Percentiles rank a stretch among this genome's conserved stretches.
Evolutionary conservation across 495 filamentous ascomycete genomes (phyloP).

Genomic region (Aspergillus asperescens): DNA sequence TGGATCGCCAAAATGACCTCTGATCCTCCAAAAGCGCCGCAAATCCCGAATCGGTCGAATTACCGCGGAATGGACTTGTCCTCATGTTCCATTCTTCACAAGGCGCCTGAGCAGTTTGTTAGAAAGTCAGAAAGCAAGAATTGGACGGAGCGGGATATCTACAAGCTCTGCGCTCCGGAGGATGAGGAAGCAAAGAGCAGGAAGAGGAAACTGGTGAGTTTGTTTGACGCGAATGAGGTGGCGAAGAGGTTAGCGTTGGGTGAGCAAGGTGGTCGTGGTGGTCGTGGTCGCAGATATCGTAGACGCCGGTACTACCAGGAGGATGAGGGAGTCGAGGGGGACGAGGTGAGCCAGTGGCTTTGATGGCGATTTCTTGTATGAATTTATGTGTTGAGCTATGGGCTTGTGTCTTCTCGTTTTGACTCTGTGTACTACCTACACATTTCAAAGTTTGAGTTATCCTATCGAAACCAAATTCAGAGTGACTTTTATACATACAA

Average conservation of each 20-base stretch:
- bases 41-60: neutral
- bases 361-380: neutral
- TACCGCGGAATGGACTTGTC: too few relatives aligned
- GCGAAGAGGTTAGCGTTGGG: conserved; percentile 54
- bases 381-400: neutral
- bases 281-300: neutral
- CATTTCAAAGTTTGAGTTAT: too few relatives aligned
- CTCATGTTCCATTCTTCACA: conserved; percentile 8
- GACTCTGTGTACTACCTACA: too few relatives aligned
- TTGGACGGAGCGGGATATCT: conserved; percentile 13
- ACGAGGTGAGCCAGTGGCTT: conserved; percentile 10
- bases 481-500: too few relatives aligned
- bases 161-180: conserved; percentile 21
- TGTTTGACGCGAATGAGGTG: conserved; percentile 69
- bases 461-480: too few relatives aligned
- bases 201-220: conserved; percentile 59
- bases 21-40: conserved; percentile 3
- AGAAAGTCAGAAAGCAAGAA: neutral
- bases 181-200: conserved; percentile 8
- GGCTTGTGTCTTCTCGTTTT: too few relatives aligned
- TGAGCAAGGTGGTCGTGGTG: conserved; percentile 1
- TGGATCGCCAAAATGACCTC: conserved; percentile 36
- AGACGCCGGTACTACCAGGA: neutral
- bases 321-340: neutral
- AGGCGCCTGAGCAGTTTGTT: conserved; percentile 21